A percentile compares a stretch with the other conserved stretches of the same genome.
Evolutionary conservation across 495 filamentous ascomycete genomes (phyloP).

Genomic region (Xylaria grammica): DNA sequence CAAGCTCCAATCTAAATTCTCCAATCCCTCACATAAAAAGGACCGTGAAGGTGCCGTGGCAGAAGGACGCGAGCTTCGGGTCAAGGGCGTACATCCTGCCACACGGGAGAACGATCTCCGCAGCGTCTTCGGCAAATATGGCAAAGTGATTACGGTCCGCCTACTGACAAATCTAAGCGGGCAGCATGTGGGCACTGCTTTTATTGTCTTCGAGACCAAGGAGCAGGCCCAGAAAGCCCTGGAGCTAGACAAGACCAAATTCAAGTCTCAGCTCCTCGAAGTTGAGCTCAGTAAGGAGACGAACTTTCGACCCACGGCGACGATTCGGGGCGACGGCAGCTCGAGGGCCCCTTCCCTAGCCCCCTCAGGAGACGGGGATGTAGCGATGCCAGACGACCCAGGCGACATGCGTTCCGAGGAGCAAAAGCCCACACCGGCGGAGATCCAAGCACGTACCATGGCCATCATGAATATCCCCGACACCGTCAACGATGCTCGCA

Average conservation of each 20-base stretch:
- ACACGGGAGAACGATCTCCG: slow-evolving; percentile 70
- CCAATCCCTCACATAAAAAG: slow-evolving; percentile 78
- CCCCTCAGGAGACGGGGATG: slow-evolving; percentile 33
- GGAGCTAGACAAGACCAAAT: slow-evolving; percentile 71
- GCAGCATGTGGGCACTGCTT: slow-evolving; percentile 73
- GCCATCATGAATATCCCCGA: slow-evolving; percentile 71
- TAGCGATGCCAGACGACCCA: slow-evolving; percentile 34
- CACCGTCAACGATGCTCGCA: slow-evolving; percentile 72
- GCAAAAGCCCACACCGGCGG: slow-evolving; percentile 28
- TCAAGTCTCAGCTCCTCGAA: slow-evolving; percentile 71
- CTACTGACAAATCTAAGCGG: slow-evolving; percentile 68
- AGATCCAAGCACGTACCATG: slow-evolving; percentile 60
- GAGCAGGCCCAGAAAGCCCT: slow-evolving; percentile 71
- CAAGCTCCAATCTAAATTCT: slow-evolving; percentile 77
- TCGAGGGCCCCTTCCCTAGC: slow-evolving; percentile 43
- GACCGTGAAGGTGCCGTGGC: slow-evolving; percentile 79
- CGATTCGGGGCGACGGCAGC: slow-evolving; percentile 32
- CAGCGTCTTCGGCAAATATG: slow-evolving; percentile 74
- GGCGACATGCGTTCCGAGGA: slow-evolving; percentile 29
- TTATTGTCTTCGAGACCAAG: slow-evolving; percentile 75
- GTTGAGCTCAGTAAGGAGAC: slow-evolving; percentile 64
- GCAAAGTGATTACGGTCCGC: slow-evolving; percentile 70
- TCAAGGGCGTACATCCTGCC: slow-evolving; percentile 72
- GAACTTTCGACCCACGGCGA: slow-evolving; percentile 50
- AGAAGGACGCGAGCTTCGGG: slow-evolving; percentile 86